phyloP scores from a whole-genome alignment of 345 rosid species.

The Hypericum androsaemum region DNA sequence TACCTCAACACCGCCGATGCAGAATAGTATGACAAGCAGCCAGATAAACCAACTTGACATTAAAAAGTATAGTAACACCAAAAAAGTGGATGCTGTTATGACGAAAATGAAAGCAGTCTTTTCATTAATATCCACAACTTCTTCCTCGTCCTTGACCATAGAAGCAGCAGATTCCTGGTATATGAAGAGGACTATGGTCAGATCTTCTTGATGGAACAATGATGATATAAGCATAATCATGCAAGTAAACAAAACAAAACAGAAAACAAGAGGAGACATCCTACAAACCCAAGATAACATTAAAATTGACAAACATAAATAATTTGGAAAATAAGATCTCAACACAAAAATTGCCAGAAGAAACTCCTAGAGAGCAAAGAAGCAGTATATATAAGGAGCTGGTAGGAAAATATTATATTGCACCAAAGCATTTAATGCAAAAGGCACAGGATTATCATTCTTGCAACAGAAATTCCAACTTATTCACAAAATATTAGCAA shows the following conservation, averaged over 20 bases:
- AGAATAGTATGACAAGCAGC: conserved; percentile 78
- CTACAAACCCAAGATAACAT: too few species aligned
- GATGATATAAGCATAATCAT: not conserved
- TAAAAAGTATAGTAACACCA: conserved; percentile 80
- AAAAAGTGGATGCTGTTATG: conserved; percentile 71
- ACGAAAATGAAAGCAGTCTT: conserved; percentile 80
- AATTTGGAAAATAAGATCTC: conserved; percentile 2
- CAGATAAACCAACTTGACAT: conserved; percentile 93
- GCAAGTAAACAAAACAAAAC: not conserved
- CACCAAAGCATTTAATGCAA: too few species aligned
- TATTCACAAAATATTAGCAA: too few species aligned
- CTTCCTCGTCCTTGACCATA: conserved; percentile 48
- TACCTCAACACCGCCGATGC: conserved; percentile 91
- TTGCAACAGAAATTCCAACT: too few species aligned
- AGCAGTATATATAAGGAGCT: not conserved
- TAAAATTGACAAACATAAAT: not conserved
- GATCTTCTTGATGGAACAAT: not conserved
- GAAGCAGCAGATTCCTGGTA: conserved; percentile 39
- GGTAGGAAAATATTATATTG: not conserved
- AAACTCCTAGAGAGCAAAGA: not conserved
- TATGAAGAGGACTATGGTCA: conserved; percentile 3
- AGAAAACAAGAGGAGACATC: not conserved
- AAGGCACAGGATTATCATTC: too few species aligned
- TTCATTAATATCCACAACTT: conserved; percentile 69
- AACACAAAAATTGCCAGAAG: not conserved